Percentiles rank a stretch among this genome's conserved stretches.
phyloP scores from a whole-genome alignment of 306 rosid genomes.

The Cicer bijugum region DNA sequence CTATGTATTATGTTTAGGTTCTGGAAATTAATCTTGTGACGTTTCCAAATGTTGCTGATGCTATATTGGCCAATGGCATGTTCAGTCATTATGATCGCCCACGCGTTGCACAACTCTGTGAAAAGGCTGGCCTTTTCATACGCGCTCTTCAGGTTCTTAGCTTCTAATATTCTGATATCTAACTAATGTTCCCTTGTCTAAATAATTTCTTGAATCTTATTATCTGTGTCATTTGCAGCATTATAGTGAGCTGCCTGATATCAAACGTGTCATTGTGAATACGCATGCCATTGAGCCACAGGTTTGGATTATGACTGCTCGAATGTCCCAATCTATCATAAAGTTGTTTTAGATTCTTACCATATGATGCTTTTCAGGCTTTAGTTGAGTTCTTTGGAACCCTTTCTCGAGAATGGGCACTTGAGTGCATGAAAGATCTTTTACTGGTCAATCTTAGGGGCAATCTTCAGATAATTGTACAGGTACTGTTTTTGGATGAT shows the following conservation, averaged over 20 bases:
- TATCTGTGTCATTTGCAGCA: conserved; percentile 61
- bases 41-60: conserved; percentile 97
- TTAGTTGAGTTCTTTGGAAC: conserved; percentile 96
- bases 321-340: conserved; percentile 12
- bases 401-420: conserved; percentile 93
- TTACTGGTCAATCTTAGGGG: conserved; percentile 92
- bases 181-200: conserved; percentile 19
- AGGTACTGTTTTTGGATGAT: conserved; percentile 54
- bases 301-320: conserved; percentile 56
- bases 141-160: conserved; percentile 82
- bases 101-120: conserved; percentile 90
- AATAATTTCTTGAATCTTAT: conserved; percentile 21
- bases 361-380: conserved; percentile 56
- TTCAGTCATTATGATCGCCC: conserved; percentile 96
- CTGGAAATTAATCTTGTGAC: conserved; percentile 95
- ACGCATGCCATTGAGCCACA: conserved; percentile 97
- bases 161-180: conserved; percentile 32
- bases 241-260: conserved; percentile 83
- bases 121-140: conserved; percentile 89
- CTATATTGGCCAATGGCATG: conserved; percentile 97
- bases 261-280: conserved; percentile 83
- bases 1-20: conserved; percentile 58
- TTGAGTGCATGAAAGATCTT: conserved; percentile 99
- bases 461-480: conserved; percentile 94
- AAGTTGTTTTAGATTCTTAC: conserved; percentile 35